Evolutionary conservation across 192 early-diverging fungal species (phyloP), one percentile per base, ranked within the genome.

Genomic region (Mortierella claussenii): DNA sequence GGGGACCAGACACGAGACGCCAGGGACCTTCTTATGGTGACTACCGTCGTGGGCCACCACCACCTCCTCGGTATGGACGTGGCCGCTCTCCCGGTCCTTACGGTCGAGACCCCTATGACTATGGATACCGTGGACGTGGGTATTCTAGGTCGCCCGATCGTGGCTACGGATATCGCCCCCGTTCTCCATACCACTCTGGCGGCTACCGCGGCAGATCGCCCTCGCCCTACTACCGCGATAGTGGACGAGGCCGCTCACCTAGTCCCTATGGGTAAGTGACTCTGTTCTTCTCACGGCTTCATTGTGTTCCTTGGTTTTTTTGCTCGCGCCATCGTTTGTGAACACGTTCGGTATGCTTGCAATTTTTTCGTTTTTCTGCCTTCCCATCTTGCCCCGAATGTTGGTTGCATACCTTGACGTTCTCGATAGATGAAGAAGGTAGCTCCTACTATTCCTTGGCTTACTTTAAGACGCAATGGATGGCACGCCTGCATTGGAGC

Each of bases 91-190:
- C 79, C 15, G 42, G 44, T 34, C 62, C 63, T 34, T 76, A 80
- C n/a, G 71, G 70, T 30, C 44, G 67, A 13, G 62, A 65, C 60
- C 67, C 76, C 42, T 78, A 82, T 59, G 75, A 79, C 21, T 61
- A 81, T 47, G 59, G 62, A 18, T 76, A 75, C 45, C 66, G 68
- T 46, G 63, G 74, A 32, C 75, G 81, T 42, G 75, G 81, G 5
- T 79, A 79, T 60, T 82, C 81, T 2, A 56, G 76, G 61, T 82
- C 81, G 10, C 81, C 81, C 21, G 71, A 76, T n/a, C 71, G 71
- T 12, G 69, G 69, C 27, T 80, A 80, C 34, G 80, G 80, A 53
- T 74, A 76, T 51, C 62, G 71, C 49, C 57, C 44, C 11, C 62
- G 71, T 32, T 76, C 71, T 8, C 71, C 71, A 47, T 78, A 81